A percentile compares a stretch with the other conserved stretches of the same genome.
These are phyloP conservation scores for Pichia cabralensis DNA, from an alignment of 805 yeast genomes.

Conservation along the genomic window DNA sequence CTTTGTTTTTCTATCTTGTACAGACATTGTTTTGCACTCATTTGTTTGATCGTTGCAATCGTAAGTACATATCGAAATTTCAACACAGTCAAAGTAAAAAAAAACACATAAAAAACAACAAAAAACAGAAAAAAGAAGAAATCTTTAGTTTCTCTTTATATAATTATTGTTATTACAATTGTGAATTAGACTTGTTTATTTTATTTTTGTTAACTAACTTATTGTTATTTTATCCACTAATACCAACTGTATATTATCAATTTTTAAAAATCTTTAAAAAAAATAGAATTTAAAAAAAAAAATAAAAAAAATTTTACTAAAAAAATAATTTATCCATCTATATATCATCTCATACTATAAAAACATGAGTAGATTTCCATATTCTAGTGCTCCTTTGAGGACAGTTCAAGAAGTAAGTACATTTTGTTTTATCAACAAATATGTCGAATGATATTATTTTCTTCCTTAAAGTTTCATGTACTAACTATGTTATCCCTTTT, in stretches of 20 bases:
- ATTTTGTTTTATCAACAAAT: background rate
- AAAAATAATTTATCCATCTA: too few species aligned
- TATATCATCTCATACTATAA: too few species aligned
- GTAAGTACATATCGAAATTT: background rate
- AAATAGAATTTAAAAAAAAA: too few species aligned
- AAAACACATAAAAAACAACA: background rate
- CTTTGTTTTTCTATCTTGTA: background rate
- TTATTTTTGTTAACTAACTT: background rate
- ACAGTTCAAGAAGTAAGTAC: constrained; percentile 82
- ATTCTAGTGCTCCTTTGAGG: constrained; percentile 97
- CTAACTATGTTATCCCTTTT: constrained; percentile 4
- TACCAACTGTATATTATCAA: too few species aligned
- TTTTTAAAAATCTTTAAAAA: too few species aligned
- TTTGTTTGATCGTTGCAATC: constrained; percentile 24
- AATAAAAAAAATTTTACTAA: background rate
- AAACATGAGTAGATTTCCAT: constrained; percentile 52
- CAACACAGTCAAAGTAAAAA: background rate
- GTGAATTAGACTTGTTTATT: background rate
- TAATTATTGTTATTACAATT: background rate
- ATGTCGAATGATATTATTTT: too few species aligned
- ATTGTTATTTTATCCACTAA: too few species aligned
- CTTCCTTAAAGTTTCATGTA: too few species aligned
- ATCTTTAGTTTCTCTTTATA: background rate
- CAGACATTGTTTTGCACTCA: constrained; percentile 18
- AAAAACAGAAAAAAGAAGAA: too few species aligned